phyloP scores from a whole-genome alignment of 352 stramenopile genomes.

The Phytophthora uliginosa region DNA sequence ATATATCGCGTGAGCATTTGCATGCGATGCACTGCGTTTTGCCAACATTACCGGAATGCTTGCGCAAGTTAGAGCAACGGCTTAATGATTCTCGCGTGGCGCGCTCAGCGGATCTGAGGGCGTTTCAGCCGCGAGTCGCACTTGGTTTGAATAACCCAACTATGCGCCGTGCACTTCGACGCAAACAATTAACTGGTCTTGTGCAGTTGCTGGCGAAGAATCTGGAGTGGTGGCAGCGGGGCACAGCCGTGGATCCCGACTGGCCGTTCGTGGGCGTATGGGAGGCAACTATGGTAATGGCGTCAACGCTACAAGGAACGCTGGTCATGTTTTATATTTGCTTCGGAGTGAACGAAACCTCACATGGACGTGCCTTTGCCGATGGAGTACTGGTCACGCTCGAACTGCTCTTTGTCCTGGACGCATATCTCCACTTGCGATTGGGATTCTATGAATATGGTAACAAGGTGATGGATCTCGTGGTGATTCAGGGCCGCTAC shows the following conservation, averaged over 20 bases:
- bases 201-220: conserved; percentile 34
- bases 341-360: conserved; percentile 39
- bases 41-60: conserved; percentile 35
- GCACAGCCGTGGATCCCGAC: conserved; percentile 61
- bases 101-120: conserved; percentile 43
- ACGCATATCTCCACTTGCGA: conserved; percentile 59
- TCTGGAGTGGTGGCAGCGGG: conserved; percentile 40
- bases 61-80: conserved; percentile 43
- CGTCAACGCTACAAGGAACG: conserved; percentile 49
- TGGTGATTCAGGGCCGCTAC: conserved; percentile 53
- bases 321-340: conserved; percentile 64
- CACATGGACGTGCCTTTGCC: conserved; percentile 24
- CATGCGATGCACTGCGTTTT: conserved; percentile 45
- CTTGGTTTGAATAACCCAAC: conserved; percentile 37
- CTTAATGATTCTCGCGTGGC: conserved; percentile 40
- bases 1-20: conserved; percentile 55
- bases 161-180: conserved; percentile 25
- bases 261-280: conserved; percentile 53
- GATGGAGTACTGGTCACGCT: conserved; percentile 49
- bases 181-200: conserved; percentile 30
- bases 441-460: conserved; percentile 73
- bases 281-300: conserved; percentile 56
- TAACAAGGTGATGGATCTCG: conserved; percentile 72
- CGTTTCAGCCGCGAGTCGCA: conserved; percentile 24
- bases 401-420: conserved; percentile 57